These are phyloP conservation scores for Durio zibethinus DNA, from an alignment of 345 rosid genomes.

Conservation along the genomic window DNA sequence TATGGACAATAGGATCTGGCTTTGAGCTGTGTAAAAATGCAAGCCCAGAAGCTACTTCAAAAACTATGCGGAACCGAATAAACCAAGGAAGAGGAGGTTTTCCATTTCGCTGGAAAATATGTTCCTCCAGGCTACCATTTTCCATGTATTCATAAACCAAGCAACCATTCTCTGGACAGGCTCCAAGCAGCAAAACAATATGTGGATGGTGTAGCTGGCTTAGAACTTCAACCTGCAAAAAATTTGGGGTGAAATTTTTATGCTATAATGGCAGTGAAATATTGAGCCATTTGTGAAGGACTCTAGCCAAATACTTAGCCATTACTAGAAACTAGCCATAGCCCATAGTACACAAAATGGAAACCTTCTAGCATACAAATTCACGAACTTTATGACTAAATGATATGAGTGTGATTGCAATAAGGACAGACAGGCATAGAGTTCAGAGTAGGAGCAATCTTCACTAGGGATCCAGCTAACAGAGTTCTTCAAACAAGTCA, in stretches of 20 bases:
- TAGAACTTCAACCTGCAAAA: constrained; percentile 70
- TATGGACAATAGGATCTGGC: constrained; percentile 81
- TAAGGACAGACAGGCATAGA: not conserved
- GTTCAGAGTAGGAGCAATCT: not conserved
- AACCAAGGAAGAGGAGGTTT: constrained; percentile 80
- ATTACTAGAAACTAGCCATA: not conserved
- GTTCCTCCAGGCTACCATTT: constrained; percentile 73
- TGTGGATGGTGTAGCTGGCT: constrained; percentile 82
- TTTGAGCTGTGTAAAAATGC: constrained; percentile 91
- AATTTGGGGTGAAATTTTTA: not conserved
- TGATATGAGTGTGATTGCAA: not conserved
- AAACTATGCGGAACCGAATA: constrained; percentile 62
- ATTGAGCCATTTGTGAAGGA: not conserved
- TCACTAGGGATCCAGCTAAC: not conserved
- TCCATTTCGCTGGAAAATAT: constrained; percentile 47
- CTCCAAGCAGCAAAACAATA: constrained; percentile 79
- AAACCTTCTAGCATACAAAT: not conserved
- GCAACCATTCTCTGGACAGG: constrained; percentile 78
- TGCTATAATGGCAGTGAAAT: not conserved
- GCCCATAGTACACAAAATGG: not conserved
- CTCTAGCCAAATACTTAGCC: not conserved
- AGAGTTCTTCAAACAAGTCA: not conserved
- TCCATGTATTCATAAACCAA: constrained; percentile 86
- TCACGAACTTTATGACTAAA: not conserved
- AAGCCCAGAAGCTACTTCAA: constrained; percentile 79